Evolutionary conservation across 1,139 yeast species (phyloP), one percentile per base, ranked within the genome.

Genomic region (Zygoascus meyerae): DNA sequence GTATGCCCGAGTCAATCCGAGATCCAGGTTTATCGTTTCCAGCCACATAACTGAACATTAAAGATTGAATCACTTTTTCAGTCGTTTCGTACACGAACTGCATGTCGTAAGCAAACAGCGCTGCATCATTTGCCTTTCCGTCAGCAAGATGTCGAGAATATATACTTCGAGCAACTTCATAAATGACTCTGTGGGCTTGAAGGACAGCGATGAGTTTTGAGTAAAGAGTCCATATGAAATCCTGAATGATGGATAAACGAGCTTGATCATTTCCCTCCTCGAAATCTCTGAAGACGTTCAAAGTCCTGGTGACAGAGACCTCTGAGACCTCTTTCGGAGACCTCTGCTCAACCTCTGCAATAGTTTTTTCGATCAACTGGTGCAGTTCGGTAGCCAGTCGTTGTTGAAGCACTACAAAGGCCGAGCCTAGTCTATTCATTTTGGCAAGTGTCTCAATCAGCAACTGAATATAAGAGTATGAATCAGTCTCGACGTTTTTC

Each of bases 111-210:
- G 52, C 52, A n/a, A 53, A 46, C 12, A 55, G 44, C 15, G 54
- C 60, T n/a, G 53, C 46, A 16, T 47, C 50, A 12, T 47, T 48
- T 18, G 45, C 44, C 8, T 46, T 51, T 16, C 52, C 52, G 12
- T 52, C 52, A 6, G 50, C 45, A 35, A 48, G 41, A 45, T 52
- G 54, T n/a, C 59, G 44, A 11, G 57, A 57, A 2, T 68, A 54
- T 11, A 73, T 57, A 2, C 62, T 56, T 41, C 65, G 59, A 2
- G 75, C 74, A 9, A 82, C 74, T 52, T 80, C 87, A 51, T 71
- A 70, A 2, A 87, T 72, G 1, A 83, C 80, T 44, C 83, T 72
- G 59, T 86, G 90, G 32, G 78, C 77, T 65, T 86, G 95, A 21
- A 86, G 64, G 5, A 85, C 80, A 16, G 80, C 74, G 46, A 83